Evolutionary conservation across 2,329 filamentous ascomycete genomes (phyloP), one percentile per base, ranked within the genome.

Genomic region (Diatrype stigma): DNA sequence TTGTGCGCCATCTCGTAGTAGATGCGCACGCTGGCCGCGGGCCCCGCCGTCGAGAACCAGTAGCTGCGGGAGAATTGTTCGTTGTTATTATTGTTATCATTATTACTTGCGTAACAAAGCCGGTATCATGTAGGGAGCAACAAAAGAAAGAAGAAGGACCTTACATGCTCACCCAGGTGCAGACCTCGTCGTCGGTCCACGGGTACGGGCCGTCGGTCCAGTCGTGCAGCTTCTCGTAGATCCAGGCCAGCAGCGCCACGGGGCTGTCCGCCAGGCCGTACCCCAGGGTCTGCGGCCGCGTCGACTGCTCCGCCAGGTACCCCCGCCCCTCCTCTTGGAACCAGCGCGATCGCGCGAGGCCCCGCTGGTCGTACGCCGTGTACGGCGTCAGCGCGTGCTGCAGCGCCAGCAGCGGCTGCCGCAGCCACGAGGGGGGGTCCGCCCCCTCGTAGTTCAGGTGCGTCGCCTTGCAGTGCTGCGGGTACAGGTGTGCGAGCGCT

Each of bases 211-310:
- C 60, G 60, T 92, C 87, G 0, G 84, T 84, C 89, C 88, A 93
- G 59, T 88, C 84, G 57, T 86, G 81, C 35, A 93, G 70, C 64
- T 93, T 93, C 69, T 93, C 89, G 57, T 88, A 88, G 32, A 93
- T 84, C 89, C 89, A 94, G 0, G 86, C 81, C 1, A 93, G 73
- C 3, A 90, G 70, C 0, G 79, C 86, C 0, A 89, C 79, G 0
- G 89, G 89, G 6, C 79, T 85, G 63, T 91, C 87, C 0, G 80
- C 75, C 3, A 92, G 73, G 0, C 75, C 82, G 60, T 89, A 89
- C 0, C 84, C 85, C 0, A 92, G 63, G 0, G 89, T 93, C 47
- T 89, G 82, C 0, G 89, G 89, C 51, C 86, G 85, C 0, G 87
- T 90, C 12, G 71, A 69, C 59, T 90, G 86, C 52, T 79, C 68